phyloP scores from a whole-genome alignment of 257 asterid genomes.

The Rubia yunnanensis region DNA sequence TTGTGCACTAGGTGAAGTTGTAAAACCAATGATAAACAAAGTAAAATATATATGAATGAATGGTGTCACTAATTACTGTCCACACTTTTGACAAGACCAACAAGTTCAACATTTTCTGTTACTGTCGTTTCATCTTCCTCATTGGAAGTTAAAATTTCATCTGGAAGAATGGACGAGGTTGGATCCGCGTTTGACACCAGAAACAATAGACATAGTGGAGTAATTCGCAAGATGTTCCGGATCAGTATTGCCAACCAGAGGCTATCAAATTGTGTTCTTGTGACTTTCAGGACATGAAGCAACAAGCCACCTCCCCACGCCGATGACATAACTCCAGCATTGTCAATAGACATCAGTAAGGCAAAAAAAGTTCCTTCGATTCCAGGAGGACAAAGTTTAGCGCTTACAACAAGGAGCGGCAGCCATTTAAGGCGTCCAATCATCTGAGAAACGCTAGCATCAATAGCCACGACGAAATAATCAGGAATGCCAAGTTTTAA shows the following conservation, averaged over 20 bases:
- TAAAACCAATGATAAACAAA: too few species aligned
- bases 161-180: slow-evolving; percentile 40
- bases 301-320: slow-evolving; percentile 83
- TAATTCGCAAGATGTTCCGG: slow-evolving; percentile 51
- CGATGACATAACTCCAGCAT: slow-evolving; percentile 75
- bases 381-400: slow-evolving; percentile 88
- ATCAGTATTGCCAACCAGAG: slow-evolving; percentile 75
- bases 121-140: slow-evolving; percentile 28
- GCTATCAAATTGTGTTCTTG: slow-evolving; percentile 50
- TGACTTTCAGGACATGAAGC: slow-evolving; percentile 58
- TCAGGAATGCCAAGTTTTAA: slow-evolving; percentile 61
- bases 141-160: slow-evolving; percentile 25
- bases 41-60: too few species aligned
- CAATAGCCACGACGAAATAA: slow-evolving; percentile 55
- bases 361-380: slow-evolving; percentile 93
- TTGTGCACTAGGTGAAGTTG: too few species aligned
- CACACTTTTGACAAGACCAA: slow-evolving; percentile 42
- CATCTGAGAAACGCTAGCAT: slow-evolving; percentile 67
- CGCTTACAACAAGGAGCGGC: slow-evolving; percentile 88
- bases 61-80: slow-evolving; percentile 16
- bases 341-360: slow-evolving; percentile 82
- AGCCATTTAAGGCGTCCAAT: slow-evolving; percentile 84
- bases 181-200: slow-evolving; percentile 65
- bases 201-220: slow-evolving; percentile 52
- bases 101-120: slow-evolving; percentile 60